A percentile compares a stretch with the other conserved stretches of the same genome.
Evolutionary conservation across 768 basidiomycete genomes (phyloP).

Genomic region (Leucosporidium creatinivorum): DNA sequence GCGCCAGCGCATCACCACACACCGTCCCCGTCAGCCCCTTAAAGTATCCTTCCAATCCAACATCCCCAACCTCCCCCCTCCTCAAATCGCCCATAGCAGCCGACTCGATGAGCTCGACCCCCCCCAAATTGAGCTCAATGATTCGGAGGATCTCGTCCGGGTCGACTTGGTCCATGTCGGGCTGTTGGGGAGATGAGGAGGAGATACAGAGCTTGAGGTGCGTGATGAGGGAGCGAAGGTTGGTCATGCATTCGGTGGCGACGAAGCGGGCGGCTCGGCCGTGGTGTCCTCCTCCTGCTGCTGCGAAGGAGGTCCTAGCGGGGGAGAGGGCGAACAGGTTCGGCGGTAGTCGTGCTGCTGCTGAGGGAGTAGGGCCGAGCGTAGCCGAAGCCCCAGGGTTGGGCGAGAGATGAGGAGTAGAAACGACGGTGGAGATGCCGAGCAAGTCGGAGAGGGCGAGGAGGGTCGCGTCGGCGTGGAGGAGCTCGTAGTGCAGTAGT

Average conservation of each 20-base stretch:
- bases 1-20: slow-evolving; percentile 16
- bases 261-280: slow-evolving; percentile 1
- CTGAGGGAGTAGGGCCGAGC: not conserved
- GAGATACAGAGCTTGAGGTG: slow-evolving; percentile 4
- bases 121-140: slow-evolving; percentile 12
- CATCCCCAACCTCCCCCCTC: not conserved
- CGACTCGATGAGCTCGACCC: slow-evolving; percentile 20
- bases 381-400: too few relatives aligned
- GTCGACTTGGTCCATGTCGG: slow-evolving; percentile 6
- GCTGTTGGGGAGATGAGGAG: not conserved
- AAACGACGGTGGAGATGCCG: slow-evolving; percentile 14
- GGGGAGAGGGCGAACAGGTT: slow-evolving; percentile 1
- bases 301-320: not conserved
- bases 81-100: slow-evolving; percentile 25
- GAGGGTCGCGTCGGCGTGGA: slow-evolving; percentile 6
- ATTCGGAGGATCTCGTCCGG: slow-evolving; percentile 20
- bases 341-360: too few relatives aligned
- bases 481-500: slow-evolving; percentile 12
- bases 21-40: not conserved
- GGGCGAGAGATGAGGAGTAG: not conserved
- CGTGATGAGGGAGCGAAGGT: slow-evolving; percentile 11
- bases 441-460: slow-evolving; percentile 18
- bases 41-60: not conserved
- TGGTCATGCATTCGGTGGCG: slow-evolving; percentile 24
- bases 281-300: not conserved